Base-by-base conservation (phyloP, 345 rosid genomes). In the Ceriops tagal region DNA sequence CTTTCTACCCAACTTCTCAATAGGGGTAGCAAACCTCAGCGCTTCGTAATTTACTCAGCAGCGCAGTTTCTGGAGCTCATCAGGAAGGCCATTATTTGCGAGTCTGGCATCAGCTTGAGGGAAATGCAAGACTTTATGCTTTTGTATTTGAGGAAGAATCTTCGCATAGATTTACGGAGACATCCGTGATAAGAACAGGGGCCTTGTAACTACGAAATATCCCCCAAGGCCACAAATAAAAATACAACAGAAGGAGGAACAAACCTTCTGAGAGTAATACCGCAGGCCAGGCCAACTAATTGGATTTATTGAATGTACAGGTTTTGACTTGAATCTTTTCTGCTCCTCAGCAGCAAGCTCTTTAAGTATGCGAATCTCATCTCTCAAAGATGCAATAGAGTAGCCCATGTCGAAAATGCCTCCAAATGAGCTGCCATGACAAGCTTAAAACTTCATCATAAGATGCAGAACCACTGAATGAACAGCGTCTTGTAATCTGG, bases 41-140 rank as follows among this genome's bases (percentile, higher is more conserved):
- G 64, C 63, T 20, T 58, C 11, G 21, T 37, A 68, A 27, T 68
- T 68, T 5, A 58, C 64, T 6, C 57, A 32, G 37, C 72, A 68
- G 18, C 72, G n/a, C 43, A 68, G 64, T 61, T 68, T 68, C 49
- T 68, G 72, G 19, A 59, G n/a, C 53, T 46, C 65, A 2, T 16
- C 56, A 4, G 65, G 72, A 9, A 68, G 19, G 4, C 64, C 72
- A 27, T 68, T 68, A 47, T 68, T 68, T 18, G 57, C 64, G 10
- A 68, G 62, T 6, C 72, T 24, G 4, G 64, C 55, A 43, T 67
- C 61, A 3, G 70, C 4, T 53, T n/a, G 21, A 2, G 11, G 56
- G 20, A 67, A 35, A 34, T 55, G 61, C 19, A 56, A 20, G 30
- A 67, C 61, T 32, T 67, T 37, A 49, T 53, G 46, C 49, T 56